Base-by-base conservation (phyloP, 1,284 basidiomycete species). In the Leccinum angustisporum region DNA sequence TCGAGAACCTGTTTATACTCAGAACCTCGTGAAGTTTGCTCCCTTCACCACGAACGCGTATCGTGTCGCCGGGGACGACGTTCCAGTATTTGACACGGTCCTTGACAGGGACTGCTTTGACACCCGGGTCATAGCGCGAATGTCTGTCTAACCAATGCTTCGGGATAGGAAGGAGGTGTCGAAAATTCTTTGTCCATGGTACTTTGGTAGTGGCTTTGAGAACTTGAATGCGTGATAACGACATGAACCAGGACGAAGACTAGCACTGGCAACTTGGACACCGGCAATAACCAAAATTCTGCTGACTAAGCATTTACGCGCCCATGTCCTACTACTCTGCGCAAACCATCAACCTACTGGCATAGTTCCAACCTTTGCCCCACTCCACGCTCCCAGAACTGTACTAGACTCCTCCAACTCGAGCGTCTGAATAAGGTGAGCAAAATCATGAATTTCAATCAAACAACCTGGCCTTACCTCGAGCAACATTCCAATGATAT, bases 51-150 rank as follows among this genome's bases (percentile, higher is more conserved):
- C 83, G 81, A 59, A 92, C 66, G 57, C 87, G 82, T 68, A 94
- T 84, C 61, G 83, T 83, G 76, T 94, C 91, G n/a, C 91, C 91
- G 8, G 91, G 90, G 31, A 92, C 87, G 64, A 94, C 83, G 68
- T 93, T 94, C 91, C 91, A 94, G 71, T 84, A 87, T 74, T 91
- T 91, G 57, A 94, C 89, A 59, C 91, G 82, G 68, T 92, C 87
- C 63, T 81, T 81, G 16, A 83, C 80, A 40, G 82, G 79, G 57
- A 83, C 84, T 50, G 83, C 81, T 71, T 88, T 88, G 18, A 78
- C 63, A 14, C 61, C 60, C 1, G 74, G 68, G 63, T 77, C 76
- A 46, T 67, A 63, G 54, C 73, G 74, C n/a, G 71, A 74, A 55
- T 63, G 63, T 52, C 72, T 75, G 43, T 72, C 68, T 54, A 64